These are phyloP conservation scores for Sarocladiaceae sp. DNA, from an alignment of 2,329 filamentous ascomycete species.

Conservation along the genomic window DNA sequence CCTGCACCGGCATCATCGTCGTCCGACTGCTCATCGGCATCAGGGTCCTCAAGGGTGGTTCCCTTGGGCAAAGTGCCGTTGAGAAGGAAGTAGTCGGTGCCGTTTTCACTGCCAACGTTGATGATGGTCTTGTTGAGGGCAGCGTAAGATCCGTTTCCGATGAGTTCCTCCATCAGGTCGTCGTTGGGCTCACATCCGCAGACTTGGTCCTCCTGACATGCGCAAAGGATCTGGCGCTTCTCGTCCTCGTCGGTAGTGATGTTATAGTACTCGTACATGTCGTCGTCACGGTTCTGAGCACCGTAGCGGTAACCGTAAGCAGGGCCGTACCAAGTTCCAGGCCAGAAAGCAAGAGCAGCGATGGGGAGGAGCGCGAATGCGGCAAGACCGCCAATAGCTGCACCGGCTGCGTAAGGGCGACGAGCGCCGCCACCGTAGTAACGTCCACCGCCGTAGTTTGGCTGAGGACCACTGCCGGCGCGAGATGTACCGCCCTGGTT, in stretches of 20 bases:
- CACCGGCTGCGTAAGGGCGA: conserved; percentile 58
- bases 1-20: conserved; percentile 25
- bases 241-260: conserved; percentile 36
- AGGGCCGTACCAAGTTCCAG: conserved; percentile 60
- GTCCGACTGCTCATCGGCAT: conserved; percentile 34
- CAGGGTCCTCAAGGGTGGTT: conserved; percentile 48
- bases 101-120: conserved; percentile 56
- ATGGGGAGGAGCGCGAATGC: conserved; percentile 47
- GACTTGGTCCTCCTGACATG: conserved; percentile 45
- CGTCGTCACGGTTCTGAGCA: conserved; percentile 26
- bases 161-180: conserved; percentile 43
- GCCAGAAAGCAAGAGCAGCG: conserved; percentile 53
- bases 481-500: conserved; percentile 49
- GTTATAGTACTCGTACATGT: conserved; percentile 44
- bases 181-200: conserved; percentile 70
- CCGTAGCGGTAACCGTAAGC: conserved; percentile 56
- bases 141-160: conserved; percentile 61
- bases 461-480: conserved; percentile 53
- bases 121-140: conserved; percentile 59
- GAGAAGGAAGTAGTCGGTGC: conserved; percentile 60
- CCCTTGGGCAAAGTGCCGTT: conserved; percentile 73
- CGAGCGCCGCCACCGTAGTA: conserved; percentile 65
- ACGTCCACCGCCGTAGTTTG: conserved; percentile 55
- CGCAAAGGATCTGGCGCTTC: conserved; percentile 30
- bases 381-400: conserved; percentile 44